Evolutionary conservation across 2,329 filamentous ascomycete species (phyloP), one percentile per base, ranked within the genome.

Genomic region (Cryphonectria carpinicola): DNA sequence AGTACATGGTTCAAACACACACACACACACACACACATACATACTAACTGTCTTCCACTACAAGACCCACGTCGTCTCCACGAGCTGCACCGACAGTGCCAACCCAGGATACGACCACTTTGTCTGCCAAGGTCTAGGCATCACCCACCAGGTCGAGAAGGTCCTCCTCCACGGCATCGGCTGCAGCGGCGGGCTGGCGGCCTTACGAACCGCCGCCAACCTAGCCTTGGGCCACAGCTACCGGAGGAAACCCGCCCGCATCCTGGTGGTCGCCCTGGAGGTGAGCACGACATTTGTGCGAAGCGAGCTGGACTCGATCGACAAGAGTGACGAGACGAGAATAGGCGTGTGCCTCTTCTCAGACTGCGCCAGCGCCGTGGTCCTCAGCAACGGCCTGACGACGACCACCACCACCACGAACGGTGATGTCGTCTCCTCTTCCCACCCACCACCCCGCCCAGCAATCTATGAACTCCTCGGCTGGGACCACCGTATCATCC

Each of bases 51-150:
- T 62, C 14, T 22, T 19, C 10, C 17, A 8, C n/a, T 4, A 3
- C n/a, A 72, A 72, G 71, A 92, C 89, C 3, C 90, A 92, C 75
- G 83, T 91, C 56, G 89, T 92, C 11, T 87, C 89, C 35, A 90
- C 89, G 0, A 92, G 89, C 6, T 92, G 90, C 77, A 92, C 90
- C 11, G 88, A 92, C 77, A 90, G 88, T 73, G 89, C 89, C 22
- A 92, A 92, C 76, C 90, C 90, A 0, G 90, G 90, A 1, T 92
- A 89, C 76, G 90, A 92, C 74, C 88, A 91, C 77, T 90, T 84
- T 73, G 87, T 92, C 35, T 85, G 85, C 67, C 88, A 87, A 75
- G 81, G 83, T 5, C 80, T 92, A 2, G 88, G 88, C 0, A 82
- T 92, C 41, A 81, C 82, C n/a, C 81, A 85, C 46, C 81, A 80